Evolutionary conservation across 1,284 basidiomycete species (phyloP).

Genomic region (Ceratobasidium sp.): DNA sequence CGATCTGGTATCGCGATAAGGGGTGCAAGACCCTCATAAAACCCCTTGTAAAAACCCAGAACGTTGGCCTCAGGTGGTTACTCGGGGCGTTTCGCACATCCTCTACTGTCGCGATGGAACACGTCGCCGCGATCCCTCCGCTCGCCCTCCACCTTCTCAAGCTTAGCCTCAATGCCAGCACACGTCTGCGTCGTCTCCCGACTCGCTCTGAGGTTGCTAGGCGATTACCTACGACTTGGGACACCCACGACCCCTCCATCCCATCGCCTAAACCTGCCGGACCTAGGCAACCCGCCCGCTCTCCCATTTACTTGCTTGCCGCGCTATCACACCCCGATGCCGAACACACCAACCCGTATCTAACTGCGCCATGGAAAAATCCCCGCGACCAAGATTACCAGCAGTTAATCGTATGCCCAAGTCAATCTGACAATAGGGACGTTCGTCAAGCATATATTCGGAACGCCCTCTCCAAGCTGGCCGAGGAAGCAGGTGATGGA

Average conservation of each 20-base stretch:
- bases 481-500: too few relatives aligned
- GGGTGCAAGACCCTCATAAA: not conserved
- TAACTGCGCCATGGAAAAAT: too few relatives aligned
- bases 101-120: not conserved
- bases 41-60: not conserved
- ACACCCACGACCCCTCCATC: not conserved
- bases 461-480: too few relatives aligned
- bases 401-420: too few relatives aligned
- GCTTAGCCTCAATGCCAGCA: not conserved
- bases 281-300: too few relatives aligned
- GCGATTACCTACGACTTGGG: not conserved
- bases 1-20: not conserved
- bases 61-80: not conserved
- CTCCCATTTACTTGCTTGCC: too few relatives aligned
- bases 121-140: not conserved
- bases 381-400: too few relatives aligned
- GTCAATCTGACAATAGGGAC: too few relatives aligned
- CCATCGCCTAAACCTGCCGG: too few relatives aligned
- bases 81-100: not conserved
- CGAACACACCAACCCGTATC: too few relatives aligned
- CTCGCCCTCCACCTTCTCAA: not conserved
- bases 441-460: too few relatives aligned
- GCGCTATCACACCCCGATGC: too few relatives aligned
- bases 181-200: not conserved
- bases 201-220: not conserved